A percentile compares a stretch with the other conserved stretches of the same genome.
Evolutionary conservation across 129 eudicot genomes (phyloP).

Genomic region (Helianthus annuus): DNA sequence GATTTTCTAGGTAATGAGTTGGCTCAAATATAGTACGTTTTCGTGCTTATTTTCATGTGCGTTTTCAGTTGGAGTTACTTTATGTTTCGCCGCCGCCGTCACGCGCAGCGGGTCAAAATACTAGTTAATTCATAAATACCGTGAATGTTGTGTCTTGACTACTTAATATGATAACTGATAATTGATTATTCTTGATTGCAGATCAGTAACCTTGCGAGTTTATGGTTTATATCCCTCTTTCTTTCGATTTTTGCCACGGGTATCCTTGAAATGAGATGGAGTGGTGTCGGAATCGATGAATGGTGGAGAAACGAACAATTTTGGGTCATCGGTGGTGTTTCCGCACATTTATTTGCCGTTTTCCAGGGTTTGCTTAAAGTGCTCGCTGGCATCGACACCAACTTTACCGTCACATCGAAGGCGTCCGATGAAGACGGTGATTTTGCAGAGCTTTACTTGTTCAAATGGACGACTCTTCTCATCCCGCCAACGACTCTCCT

Average conservation of each 20-base stretch:
- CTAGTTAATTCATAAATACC: no score
- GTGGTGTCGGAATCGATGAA: constrained; percentile 89
- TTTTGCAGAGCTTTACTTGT: constrained; percentile 74
- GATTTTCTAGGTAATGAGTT: no score
- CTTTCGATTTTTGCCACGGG: constrained; percentile 91
- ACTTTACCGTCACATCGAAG: constrained; percentile 89
- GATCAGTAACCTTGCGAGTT: constrained; percentile 88
- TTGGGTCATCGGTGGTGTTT: constrained; percentile 95
- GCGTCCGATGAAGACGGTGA: constrained; percentile 92
- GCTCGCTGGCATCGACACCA: constrained; percentile 88
- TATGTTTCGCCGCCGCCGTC: no score
- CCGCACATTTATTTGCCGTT: constrained; percentile 83
- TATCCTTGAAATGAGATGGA: constrained; percentile 93
- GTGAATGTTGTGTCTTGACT: no score
- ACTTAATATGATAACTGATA: no score
- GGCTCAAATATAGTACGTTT: no score
- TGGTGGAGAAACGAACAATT: constrained; percentile 98
- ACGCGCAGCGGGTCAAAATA: no score
- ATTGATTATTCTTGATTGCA: no score
- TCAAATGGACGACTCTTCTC: constrained; percentile 89
- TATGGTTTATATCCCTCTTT: constrained; percentile 89
- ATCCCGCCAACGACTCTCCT: constrained; percentile 90
- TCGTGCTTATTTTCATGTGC: no score
- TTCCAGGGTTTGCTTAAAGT: constrained; percentile 88
- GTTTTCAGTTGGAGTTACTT: no score